Conservation (phyloP, 345 rosid species). For the Aquilaria malaccensis region DNA sequence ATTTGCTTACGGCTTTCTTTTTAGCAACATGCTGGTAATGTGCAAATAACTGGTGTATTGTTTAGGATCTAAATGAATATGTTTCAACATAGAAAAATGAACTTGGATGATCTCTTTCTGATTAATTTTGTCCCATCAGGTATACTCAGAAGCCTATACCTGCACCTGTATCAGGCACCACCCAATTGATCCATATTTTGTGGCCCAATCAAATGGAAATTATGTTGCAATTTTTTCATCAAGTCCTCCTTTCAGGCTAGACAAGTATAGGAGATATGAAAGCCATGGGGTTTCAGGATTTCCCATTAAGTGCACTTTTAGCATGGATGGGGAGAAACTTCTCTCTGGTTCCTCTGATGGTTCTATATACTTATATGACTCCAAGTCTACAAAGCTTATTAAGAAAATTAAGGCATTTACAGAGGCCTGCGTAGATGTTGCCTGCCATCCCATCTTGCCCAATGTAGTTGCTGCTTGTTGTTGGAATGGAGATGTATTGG, state of each 20-base stretch:
- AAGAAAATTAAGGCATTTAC: conserved; percentile 57
- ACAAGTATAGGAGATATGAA: conserved; percentile 70
- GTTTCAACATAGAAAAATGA: no score
- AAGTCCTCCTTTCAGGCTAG: conserved; percentile 69
- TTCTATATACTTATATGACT: conserved; percentile 45
- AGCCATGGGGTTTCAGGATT: conserved; percentile 80
- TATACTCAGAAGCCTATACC: conserved; percentile 80
- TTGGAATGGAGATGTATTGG: conserved; percentile 66
- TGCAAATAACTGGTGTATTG: no score
- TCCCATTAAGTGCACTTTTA: conserved; percentile 74
- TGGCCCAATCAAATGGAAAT: conserved; percentile 85
- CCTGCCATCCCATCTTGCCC: conserved; percentile 55
- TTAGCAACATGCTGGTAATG: no score
- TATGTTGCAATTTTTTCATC: conserved; percentile 82
- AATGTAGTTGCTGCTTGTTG: conserved; percentile 67
- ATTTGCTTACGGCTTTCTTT: no score
- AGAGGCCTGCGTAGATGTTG: conserved; percentile 61
- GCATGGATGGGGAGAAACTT: conserved; percentile 56
- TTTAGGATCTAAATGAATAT: no score
- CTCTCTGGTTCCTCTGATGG: conserved; percentile 81
- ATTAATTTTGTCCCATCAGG: conserved; percentile 24
- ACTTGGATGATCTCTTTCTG: no score
- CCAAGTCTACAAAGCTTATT: conserved; percentile 39
- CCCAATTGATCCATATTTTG: conserved; percentile 55
- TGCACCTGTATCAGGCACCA: conserved; percentile 69